Conservation (phyloP, 140 eudicot genomes). For the Bidens hawaiensis region DNA sequence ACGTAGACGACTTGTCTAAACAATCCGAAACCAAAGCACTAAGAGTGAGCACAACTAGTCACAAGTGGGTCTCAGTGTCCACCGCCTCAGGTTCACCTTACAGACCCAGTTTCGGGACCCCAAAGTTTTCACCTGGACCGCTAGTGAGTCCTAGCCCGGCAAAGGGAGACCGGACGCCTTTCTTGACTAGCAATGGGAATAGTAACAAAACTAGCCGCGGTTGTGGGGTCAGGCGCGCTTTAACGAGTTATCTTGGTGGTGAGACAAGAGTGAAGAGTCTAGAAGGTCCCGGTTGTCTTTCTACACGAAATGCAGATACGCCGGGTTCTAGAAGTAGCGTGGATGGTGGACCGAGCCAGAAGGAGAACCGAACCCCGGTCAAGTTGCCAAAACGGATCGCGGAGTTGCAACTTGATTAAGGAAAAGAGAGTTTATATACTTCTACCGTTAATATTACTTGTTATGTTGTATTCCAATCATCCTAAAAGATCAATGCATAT, state of each 20-base stretch:
- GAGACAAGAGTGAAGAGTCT: conserved; percentile 63
- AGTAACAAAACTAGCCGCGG: conserved; percentile 65
- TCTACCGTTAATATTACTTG: conserved; percentile 11
- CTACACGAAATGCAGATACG: conserved; percentile 32
- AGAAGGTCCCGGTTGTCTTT: conserved; percentile 42
- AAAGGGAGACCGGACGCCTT: conserved; percentile 80
- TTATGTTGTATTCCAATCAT: conserved; percentile 9
- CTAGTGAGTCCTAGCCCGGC: conserved; percentile 65
- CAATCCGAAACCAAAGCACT: conserved; percentile 57
- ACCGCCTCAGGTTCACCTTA: conserved; percentile 64
- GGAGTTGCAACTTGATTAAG: conserved; percentile 13
- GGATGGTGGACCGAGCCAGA: conserved; percentile 32
- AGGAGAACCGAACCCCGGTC: conserved; percentile 33
- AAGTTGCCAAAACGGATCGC: conserved; percentile 26
- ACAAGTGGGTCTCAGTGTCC: conserved; percentile 50
- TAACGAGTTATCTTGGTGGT: conserved; percentile 81
- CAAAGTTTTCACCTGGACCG: conserved; percentile 66
- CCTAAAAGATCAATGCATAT: conserved; percentile 34
- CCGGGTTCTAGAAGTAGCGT: conserved; percentile 21
- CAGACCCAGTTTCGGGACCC: conserved; percentile 56
- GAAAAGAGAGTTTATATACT: conserved; percentile 17
- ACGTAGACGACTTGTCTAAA: conserved; percentile 73
- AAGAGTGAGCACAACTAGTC: conserved; percentile 49
- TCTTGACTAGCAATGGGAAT: conserved; percentile 35
- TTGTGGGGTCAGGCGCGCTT: conserved; percentile 79